Evolutionary conservation across 1,284 basidiomycete species (phyloP).

Genomic region (Somion occarium): DNA sequence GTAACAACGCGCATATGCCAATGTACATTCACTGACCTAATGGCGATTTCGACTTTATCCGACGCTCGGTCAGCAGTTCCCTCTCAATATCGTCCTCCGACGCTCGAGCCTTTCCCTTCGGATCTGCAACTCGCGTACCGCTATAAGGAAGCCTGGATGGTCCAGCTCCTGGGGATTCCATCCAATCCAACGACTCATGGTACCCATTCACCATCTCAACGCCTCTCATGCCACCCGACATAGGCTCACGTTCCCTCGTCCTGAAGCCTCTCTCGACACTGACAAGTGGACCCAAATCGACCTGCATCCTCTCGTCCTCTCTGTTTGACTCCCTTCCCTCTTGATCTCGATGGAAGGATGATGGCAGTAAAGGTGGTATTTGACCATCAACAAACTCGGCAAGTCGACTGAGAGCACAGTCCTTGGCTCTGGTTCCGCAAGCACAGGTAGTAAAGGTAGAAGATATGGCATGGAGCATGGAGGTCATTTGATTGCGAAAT

Average conservation of each 20-base stretch:
- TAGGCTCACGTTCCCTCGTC: conserved; percentile 47
- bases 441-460: conserved; percentile 78
- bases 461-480: conserved; percentile 68
- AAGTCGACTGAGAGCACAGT: conserved; percentile 68
- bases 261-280: conserved; percentile 65
- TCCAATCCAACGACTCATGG: not conserved
- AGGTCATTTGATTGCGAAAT: conserved; percentile 60
- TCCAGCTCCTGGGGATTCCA: conserved; percentile 13
- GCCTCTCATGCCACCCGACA: conserved; percentile 56
- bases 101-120: conserved; percentile 28
- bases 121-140: conserved; percentile 9
- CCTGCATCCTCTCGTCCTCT: conserved; percentile 11
- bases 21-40: too few species aligned
- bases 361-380: conserved; percentile 4
- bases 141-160: conserved; percentile 11
- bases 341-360: not conserved
- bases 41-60: too few species aligned
- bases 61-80: too few species aligned
- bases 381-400: conserved; percentile 55
- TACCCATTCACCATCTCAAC: conserved; percentile 43
- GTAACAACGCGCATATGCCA: too few species aligned
- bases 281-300: conserved; percentile 67
- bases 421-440: conserved; percentile 55
- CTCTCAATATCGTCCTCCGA: conserved; percentile 19
- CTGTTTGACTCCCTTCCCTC: too few species aligned